These are phyloP conservation scores for Phoma sp. DNA, from an alignment of 2,329 filamentous ascomycete species.

Conservation along the genomic window DNA sequence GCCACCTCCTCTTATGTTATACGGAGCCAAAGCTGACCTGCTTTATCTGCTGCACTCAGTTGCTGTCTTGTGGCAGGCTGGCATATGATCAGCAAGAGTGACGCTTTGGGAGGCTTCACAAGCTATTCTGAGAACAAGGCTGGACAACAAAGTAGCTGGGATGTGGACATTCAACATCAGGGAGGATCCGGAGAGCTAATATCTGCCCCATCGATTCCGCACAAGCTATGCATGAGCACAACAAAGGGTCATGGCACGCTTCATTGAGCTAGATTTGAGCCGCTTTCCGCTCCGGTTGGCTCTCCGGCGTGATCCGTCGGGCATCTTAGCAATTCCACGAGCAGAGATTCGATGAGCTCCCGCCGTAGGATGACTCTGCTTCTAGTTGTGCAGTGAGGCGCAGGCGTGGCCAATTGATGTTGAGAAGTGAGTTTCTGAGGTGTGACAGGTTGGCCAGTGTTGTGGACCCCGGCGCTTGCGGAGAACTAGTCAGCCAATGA, in stretches of 20 bases:
- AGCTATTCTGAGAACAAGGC: slow-evolving; percentile 1
- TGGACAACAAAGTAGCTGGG: slow-evolving; percentile 2
- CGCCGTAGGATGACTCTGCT: slow-evolving; percentile 35
- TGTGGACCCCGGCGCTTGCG: slow-evolving; percentile 40
- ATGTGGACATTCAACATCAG: slow-evolving; percentile 13
- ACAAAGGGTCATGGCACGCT: slow-evolving; percentile 20
- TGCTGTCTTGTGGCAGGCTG: neutral
- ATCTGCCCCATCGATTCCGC: slow-evolving; percentile 28
- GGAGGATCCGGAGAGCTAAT: slow-evolving; percentile 39
- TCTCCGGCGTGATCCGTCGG: slow-evolving; percentile 30
- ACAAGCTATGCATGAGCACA: slow-evolving; percentile 40
- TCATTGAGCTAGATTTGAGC: slow-evolving; percentile 29
- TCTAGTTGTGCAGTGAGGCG: slow-evolving; percentile 42
- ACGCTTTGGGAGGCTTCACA: neutral
- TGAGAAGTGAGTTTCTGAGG: slow-evolving; percentile 24
- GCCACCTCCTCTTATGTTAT: neutral
- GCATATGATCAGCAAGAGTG: neutral
- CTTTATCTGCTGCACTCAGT: neutral
- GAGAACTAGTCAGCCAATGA: slow-evolving; percentile 35
- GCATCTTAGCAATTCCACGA: slow-evolving; percentile 28
- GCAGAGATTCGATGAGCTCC: slow-evolving; percentile 40
- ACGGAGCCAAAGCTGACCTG: neutral
- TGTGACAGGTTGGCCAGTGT: slow-evolving; percentile 30
- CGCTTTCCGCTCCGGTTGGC: slow-evolving; percentile 39
- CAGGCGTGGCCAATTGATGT: slow-evolving; percentile 42